A percentile compares a stretch with the other conserved stretches of the same genome.
These are phyloP conservation scores for Lasiodiplodia citricola DNA, from an alignment of 2,329 filamentous ascomycete genomes.

Conservation along the genomic window DNA sequence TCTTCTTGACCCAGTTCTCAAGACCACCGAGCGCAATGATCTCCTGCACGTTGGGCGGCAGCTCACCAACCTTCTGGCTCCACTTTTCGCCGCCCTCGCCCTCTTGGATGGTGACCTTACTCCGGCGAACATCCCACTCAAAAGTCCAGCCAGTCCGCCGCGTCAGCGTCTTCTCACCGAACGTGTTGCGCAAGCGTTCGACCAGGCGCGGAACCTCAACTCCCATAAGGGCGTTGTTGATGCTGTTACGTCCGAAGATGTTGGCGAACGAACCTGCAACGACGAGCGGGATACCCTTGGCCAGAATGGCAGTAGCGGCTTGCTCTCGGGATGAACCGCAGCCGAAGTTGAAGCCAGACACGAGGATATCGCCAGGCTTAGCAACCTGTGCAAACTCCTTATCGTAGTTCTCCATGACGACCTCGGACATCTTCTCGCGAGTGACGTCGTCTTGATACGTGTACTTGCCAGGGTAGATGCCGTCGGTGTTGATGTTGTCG, in stretches of 20 bases:
- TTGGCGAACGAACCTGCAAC: slow-evolving; percentile 82
- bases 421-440: slow-evolving; percentile 79
- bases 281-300: slow-evolving; percentile 79
- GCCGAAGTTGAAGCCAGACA: slow-evolving; percentile 88
- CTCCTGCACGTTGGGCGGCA: slow-evolving; percentile 83
- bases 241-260: slow-evolving; percentile 79
- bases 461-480: slow-evolving; percentile 89
- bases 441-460: slow-evolving; percentile 89
- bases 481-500: slow-evolving; percentile 90
- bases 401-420: slow-evolving; percentile 96
- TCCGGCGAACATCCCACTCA: slow-evolving; percentile 78
- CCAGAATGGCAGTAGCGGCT: slow-evolving; percentile 84
- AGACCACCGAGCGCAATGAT: slow-evolving; percentile 67
- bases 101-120: slow-evolving; percentile 73
- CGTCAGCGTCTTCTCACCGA: slow-evolving; percentile 65
- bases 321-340: slow-evolving; percentile 83
- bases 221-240: slow-evolving; percentile 79
- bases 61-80: slow-evolving; percentile 81
- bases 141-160: slow-evolving; percentile 83
- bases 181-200: slow-evolving; percentile 68
- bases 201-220: slow-evolving; percentile 73
- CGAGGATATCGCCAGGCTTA: slow-evolving; percentile 76
- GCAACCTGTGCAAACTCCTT: slow-evolving; percentile 68
- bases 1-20: slow-evolving; percentile 80
- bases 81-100: slow-evolving; percentile 69